Evolutionary conservation across 2,329 filamentous ascomycete species (phyloP).

Genomic region (Colletotrichum somersetense): DNA sequence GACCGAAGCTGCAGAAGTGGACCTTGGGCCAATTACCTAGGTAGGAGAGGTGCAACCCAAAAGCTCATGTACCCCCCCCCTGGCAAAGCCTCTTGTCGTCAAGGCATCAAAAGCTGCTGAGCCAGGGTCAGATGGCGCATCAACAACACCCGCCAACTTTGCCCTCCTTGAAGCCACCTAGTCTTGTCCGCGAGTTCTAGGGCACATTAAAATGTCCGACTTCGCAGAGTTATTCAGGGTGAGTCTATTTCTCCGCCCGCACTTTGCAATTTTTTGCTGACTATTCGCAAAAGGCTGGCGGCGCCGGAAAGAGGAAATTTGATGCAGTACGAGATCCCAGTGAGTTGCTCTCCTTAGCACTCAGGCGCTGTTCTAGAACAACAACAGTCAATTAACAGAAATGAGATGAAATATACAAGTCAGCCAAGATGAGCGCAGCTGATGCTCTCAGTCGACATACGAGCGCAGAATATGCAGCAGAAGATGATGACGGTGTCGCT

Average conservation of each 20-base stretch:
- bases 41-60: background rate
- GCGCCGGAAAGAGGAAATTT: slow-evolving; percentile 72
- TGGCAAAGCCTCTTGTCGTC: background rate
- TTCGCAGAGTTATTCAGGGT: slow-evolving; percentile 73
- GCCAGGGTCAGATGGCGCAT: background rate
- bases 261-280: slow-evolving; percentile 12
- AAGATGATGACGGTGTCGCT: slow-evolving; percentile 59
- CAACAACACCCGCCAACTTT: background rate
- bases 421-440: slow-evolving; percentile 64
- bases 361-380: background rate
- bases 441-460: slow-evolving; percentile 58
- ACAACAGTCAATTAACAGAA: background rate
- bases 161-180: background rate
- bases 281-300: slow-evolving; percentile 56
- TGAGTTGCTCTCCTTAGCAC: slow-evolving; percentile 52
- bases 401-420: slow-evolving; percentile 74
- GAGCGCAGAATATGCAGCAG: slow-evolving; percentile 59
- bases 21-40: background rate
- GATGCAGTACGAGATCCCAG: slow-evolving; percentile 73
- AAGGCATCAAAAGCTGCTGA: background rate
- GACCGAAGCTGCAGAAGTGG: background rate
- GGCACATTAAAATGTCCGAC: slow-evolving; percentile 60
- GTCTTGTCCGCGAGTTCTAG: background rate
- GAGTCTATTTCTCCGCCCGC: slow-evolving; percentile 38
- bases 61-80: background rate